Evolutionary conservation across 169 alveolate genomes (phyloP).

Genomic region (Eimeria acervulina): DNA sequence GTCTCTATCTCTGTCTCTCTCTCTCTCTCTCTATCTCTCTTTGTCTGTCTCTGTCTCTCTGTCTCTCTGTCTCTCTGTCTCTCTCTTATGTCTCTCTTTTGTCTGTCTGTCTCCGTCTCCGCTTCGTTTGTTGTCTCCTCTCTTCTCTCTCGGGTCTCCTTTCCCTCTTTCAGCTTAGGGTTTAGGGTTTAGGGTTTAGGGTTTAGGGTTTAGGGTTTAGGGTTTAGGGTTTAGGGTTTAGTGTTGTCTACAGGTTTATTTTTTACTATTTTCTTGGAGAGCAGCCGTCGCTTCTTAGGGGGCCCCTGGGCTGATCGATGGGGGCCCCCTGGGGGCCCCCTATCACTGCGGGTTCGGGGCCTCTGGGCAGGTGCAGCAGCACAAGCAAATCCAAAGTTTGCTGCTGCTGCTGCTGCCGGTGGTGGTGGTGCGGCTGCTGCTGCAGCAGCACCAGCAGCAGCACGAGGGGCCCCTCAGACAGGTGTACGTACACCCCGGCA

Average conservation of each 20-base stretch:
- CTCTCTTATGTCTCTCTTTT: no score
- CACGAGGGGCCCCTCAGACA: conserved; percentile 3
- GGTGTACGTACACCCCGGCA: conserved; percentile 13
- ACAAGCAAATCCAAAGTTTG: background rate
- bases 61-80: no score
- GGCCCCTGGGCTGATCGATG: conserved; percentile 12
- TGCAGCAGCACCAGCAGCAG: conserved; percentile 36
- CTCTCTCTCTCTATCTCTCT: no score
- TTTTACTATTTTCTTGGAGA: conserved; percentile 12
- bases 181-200: background rate
- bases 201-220: background rate
- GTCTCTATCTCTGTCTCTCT: no score
- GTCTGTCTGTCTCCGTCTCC: no score
- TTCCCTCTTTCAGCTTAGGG: no score
- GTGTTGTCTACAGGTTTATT: background rate
- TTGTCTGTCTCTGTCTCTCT: no score
- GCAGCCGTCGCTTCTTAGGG: conserved; percentile 70
- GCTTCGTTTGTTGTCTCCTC: background rate
- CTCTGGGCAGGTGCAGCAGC: conserved; percentile 62
- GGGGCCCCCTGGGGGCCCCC: conserved; percentile 69
- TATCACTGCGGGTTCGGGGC: background rate
- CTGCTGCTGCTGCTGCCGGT: conserved; percentile 13
- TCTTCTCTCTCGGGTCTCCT: background rate
- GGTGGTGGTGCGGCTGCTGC: conserved; percentile 8
- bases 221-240: conserved; percentile 68